These are phyloP conservation scores for Gaeumannomyces sp. DNA, from an alignment of 2,329 filamentous ascomycete genomes.

Conservation along the genomic window DNA sequence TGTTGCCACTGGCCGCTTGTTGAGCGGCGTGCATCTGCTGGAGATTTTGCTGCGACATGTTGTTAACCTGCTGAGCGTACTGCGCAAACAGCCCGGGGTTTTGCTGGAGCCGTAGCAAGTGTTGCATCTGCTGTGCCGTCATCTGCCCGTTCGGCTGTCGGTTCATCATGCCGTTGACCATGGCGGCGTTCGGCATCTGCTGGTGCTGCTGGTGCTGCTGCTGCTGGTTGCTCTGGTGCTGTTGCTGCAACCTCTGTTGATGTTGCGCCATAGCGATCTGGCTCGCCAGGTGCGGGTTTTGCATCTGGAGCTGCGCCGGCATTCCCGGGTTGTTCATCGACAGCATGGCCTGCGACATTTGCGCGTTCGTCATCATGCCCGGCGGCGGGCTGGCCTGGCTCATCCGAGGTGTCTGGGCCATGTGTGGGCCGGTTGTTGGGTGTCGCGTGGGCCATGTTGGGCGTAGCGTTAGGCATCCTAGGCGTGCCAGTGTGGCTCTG, in stretches of 20 bases:
- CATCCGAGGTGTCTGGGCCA: constrained; percentile 33
- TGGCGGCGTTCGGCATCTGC: constrained; percentile 17
- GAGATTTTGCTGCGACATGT: constrained; percentile 29
- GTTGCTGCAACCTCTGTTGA: constrained; percentile 39
- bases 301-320: constrained; percentile 28
- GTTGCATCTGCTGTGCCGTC: constrained; percentile 29
- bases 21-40: constrained; percentile 28
- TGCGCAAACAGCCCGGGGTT: constrained; percentile 26
- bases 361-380: constrained; percentile 46
- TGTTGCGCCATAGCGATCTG: constrained; percentile 43
- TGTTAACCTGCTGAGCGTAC: constrained; percentile 37
- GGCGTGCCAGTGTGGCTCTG: constrained; percentile 62
- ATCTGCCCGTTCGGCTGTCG: constrained; percentile 27
- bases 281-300: constrained; percentile 27
- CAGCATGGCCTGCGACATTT: constrained; percentile 49
- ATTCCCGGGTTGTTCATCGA: constrained; percentile 45
- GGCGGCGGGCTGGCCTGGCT: constrained; percentile 56
- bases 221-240: constrained; percentile 19
- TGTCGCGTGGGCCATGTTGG: constrained; percentile 54
- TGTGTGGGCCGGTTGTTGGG: constrained; percentile 46
- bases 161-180: constrained; percentile 34
- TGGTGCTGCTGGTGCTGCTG: constrained; percentile 1
- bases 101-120: constrained; percentile 28
- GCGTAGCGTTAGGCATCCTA: constrained; percentile 54
- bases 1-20: constrained; percentile 15